These are phyloP conservation scores for Agroathelia rolfsii DNA, from an alignment of 1,284 basidiomycete species.

Conservation along the genomic window DNA sequence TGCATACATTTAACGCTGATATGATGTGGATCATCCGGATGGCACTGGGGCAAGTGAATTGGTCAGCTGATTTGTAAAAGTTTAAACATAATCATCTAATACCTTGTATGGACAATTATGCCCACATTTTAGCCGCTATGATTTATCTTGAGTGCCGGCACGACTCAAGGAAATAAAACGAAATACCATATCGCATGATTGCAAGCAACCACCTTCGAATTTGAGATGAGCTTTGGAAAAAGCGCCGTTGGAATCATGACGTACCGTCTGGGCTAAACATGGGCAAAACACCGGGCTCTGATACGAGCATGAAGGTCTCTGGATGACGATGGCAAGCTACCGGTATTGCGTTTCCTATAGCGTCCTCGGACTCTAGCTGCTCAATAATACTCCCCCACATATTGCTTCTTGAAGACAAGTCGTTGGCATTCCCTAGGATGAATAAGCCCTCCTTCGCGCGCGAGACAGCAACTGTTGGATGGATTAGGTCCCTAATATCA, in stretches of 20 bases:
- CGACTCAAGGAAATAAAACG: no score
- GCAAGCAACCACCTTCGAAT: constrained; percentile 49
- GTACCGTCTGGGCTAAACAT: constrained; percentile 49
- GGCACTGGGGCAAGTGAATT: constrained; percentile 41
- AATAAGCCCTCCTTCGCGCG: constrained; percentile 63
- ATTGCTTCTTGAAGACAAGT: constrained; percentile 33
- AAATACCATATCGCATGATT: constrained; percentile 48
- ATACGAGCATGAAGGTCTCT: constrained; percentile 28
- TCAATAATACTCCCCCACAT: constrained; percentile 57
- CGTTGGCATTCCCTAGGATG: constrained; percentile 57
- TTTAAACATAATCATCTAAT: no score
- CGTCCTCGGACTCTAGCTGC: constrained; percentile 35
- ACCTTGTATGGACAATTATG: constrained; percentile 61
- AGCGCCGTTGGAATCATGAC: not conserved
- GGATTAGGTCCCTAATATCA: constrained; percentile 1
- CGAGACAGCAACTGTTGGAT: constrained; percentile 57
- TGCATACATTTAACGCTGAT: constrained; percentile 37
- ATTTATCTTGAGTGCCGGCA: no score
- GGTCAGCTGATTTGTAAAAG: no score
- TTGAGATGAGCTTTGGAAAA: not conserved
- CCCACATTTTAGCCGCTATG: constrained; percentile 52
- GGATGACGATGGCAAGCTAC: constrained; percentile 51
- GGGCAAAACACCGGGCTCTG: constrained; percentile 42
- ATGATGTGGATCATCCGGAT: constrained; percentile 53
- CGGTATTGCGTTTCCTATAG: constrained; percentile 45